Evolutionary conservation across 331 rosid species (phyloP).

Genomic region (Quercus phellos): DNA sequence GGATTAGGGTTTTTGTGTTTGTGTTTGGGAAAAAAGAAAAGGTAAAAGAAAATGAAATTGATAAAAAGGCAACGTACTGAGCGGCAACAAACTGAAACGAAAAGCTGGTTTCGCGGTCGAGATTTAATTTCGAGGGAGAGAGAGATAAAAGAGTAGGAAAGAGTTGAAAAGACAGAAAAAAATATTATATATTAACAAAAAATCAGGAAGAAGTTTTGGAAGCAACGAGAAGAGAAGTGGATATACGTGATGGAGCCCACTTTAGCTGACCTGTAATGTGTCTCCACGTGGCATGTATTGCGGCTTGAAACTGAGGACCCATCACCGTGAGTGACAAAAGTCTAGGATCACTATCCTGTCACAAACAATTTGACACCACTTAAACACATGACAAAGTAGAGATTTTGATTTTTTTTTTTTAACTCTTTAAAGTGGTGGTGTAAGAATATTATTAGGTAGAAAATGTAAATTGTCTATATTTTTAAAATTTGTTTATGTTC

Average conservation of each 20-base stretch:
- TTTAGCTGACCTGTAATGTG: slow-evolving; percentile 1
- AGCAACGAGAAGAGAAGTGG: slow-evolving; percentile 55
- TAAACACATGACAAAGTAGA: rapidly evolving
- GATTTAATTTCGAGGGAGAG: slow-evolving; percentile 44
- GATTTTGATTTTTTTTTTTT: too few species aligned
- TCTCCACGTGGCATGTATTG: slow-evolving; percentile 27
- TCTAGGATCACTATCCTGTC: too few species aligned
- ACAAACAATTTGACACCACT: too few species aligned
- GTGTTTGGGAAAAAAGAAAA: background rate
- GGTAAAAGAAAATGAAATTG: background rate
- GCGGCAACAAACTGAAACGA: slow-evolving; percentile 63
- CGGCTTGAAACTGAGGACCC: background rate
- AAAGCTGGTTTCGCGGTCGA: slow-evolving; percentile 64
- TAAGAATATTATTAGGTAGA: too few species aligned
- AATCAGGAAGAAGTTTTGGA: slow-evolving; percentile 38
- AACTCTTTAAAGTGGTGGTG: rapidly evolving
- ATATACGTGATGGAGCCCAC: slow-evolving; percentile 43
- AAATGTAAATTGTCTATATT: too few species aligned
- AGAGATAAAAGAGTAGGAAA: slow-evolving; percentile 17
- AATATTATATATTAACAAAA: slow-evolving; percentile 4
- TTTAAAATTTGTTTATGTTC: rapidly evolving
- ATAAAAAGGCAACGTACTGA: slow-evolving; percentile 24
- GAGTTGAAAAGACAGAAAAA: slow-evolving; percentile 22
- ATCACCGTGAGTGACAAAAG: too few species aligned
- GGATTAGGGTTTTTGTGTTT: slow-evolving; percentile 55